phyloP scores from a whole-genome alignment of 495 filamentous ascomycete species.

The Penicillium verhagenii region DNA sequence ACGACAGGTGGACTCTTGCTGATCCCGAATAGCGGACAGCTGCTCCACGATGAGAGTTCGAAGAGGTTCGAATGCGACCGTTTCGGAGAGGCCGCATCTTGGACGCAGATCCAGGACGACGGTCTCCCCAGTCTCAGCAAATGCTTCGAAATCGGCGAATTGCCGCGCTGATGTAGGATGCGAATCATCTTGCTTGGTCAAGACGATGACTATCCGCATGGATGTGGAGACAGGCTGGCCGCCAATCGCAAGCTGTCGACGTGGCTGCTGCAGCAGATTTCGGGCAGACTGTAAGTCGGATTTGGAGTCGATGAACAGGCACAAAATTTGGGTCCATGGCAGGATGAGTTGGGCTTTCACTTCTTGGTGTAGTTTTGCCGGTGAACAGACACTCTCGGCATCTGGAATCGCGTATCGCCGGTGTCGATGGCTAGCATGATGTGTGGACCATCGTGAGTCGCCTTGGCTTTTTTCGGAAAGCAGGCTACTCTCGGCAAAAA shows the following conservation, averaged over 20 bases:
- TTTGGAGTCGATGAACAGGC: conserved; percentile 11
- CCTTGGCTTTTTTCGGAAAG: not conserved
- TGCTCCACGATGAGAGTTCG: not conserved
- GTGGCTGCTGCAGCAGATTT: conserved; percentile 5
- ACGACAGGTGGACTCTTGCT: not conserved
- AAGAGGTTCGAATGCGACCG: conserved; percentile 8
- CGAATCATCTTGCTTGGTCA: not conserved
- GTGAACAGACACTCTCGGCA: not conserved
- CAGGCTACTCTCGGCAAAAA: conserved; percentile 13
- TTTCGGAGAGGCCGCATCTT: conserved; percentile 5
- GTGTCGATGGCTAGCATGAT: conserved; percentile 6
- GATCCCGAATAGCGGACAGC: not conserved
- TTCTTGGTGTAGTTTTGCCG: conserved; percentile 7
- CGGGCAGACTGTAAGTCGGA: conserved; percentile 2
- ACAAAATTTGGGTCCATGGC: conserved; percentile 15
- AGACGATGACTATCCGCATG: conserved; percentile 7
- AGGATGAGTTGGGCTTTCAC: conserved; percentile 9
- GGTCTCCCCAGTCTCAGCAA: not conserved
- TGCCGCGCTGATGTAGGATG: not conserved
- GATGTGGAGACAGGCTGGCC: not conserved
- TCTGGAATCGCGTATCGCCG: conserved; percentile 2
- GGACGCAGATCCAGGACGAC: conserved; percentile 7
- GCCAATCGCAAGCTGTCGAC: conserved; percentile 3
- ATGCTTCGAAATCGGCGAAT: not conserved
- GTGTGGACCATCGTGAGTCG: conserved; percentile 1